A percentile compares a stretch with the other conserved stretches of the same genome.
Evolutionary conservation across 1,284 basidiomycete species (phyloP).

Genomic region (Pyrrhoderma noxium): DNA sequence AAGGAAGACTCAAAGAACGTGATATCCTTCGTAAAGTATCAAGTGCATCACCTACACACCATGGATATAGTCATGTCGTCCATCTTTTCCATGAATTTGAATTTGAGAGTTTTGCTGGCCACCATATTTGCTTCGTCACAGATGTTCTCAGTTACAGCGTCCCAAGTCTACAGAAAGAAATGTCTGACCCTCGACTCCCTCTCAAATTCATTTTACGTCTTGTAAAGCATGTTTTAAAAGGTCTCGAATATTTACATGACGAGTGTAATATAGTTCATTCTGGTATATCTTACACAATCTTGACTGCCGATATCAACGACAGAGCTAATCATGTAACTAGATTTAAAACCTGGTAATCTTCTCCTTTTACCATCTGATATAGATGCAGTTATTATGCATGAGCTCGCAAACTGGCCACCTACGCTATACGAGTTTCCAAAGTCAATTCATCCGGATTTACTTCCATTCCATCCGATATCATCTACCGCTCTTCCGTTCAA

Average conservation of each 20-base stretch:
- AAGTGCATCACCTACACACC: constrained; percentile 1
- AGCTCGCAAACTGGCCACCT: constrained; percentile 17
- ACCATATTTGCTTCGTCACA: constrained; percentile 39
- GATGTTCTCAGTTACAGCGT: constrained; percentile 41
- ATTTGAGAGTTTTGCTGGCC: constrained; percentile 24
- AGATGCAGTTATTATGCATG: constrained; percentile 13
- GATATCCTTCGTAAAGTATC: constrained; percentile 3
- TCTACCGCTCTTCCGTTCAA: background rate
- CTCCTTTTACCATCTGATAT: constrained; percentile 26
- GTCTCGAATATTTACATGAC: constrained; percentile 41
- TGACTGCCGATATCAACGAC: background rate
- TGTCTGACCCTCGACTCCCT: constrained; percentile 28
- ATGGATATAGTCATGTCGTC: constrained; percentile 2
- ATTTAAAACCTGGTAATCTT: constrained; percentile 44
- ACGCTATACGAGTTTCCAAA: background rate
- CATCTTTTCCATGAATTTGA: constrained; percentile 16
- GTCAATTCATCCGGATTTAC: constrained; percentile 13
- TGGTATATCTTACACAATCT: constrained; percentile 16
- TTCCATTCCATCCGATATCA: constrained; percentile 1
- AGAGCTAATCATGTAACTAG: constrained; percentile 18
- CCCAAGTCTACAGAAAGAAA: constrained; percentile 27
- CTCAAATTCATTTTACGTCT: constrained; percentile 39
- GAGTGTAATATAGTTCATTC: constrained; percentile 35
- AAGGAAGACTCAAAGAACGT: background rate
- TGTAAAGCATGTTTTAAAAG: constrained; percentile 38